These are phyloP conservation scores for Heterobasidion occidentale DNA, from an alignment of 1,284 basidiomycete genomes.

Conservation along the genomic window DNA sequence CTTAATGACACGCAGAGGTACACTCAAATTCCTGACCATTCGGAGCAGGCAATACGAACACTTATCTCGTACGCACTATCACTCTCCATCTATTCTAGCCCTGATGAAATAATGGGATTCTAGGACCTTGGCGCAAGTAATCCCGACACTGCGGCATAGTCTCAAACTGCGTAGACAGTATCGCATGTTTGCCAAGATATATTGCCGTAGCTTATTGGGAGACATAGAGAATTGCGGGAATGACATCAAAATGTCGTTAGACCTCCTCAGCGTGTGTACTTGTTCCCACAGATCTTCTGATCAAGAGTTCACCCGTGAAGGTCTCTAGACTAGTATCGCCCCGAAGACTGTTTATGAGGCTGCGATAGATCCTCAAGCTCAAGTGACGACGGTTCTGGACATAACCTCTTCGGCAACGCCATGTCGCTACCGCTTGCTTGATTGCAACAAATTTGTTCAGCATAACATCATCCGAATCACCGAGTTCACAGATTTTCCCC, in stretches of 20 bases:
- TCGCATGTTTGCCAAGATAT: neutral
- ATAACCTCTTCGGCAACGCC: neutral
- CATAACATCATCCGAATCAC: neutral
- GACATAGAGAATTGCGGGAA: neutral
- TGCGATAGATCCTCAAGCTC: neutral
- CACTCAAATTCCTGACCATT: neutral
- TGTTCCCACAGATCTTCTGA: neutral
- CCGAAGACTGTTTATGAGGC: neutral
- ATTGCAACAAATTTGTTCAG: neutral
- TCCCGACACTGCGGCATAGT: neutral
- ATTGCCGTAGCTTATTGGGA: neutral
- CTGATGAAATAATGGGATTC: neutral
- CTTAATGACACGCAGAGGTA: neutral
- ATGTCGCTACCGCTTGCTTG: neutral
- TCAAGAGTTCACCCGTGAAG: neutral
- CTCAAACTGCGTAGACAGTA: neutral
- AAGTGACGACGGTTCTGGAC: neutral
- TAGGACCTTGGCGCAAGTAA: neutral
- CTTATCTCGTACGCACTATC: neutral
- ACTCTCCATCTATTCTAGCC: neutral
- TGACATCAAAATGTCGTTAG: neutral
- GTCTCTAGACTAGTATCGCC: neutral
- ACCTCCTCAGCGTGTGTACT: neutral
- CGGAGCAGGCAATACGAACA: neutral
- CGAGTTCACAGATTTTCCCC: neutral